Conservation (phyloP, 257 asterid species). For the Rauvolfia tetraphylla region DNA sequence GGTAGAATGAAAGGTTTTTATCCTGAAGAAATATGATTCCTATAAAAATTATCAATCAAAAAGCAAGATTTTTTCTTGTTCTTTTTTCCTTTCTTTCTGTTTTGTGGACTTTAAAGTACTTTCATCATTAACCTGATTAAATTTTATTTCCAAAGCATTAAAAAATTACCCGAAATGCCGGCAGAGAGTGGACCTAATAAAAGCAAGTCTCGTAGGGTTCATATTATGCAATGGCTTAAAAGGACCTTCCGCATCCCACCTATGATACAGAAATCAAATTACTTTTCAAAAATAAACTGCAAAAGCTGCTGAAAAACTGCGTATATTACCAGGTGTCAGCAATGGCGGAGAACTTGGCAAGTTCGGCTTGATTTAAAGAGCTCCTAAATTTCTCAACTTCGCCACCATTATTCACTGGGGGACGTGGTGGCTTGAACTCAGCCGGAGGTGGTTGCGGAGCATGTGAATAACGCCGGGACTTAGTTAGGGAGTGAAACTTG, state of each 20-base stretch:
- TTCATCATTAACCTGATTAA: neutral
- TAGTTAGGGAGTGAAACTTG: slow-evolving; percentile 13
- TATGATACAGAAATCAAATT: slow-evolving; percentile 18
- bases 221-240: slow-evolving; percentile 82
- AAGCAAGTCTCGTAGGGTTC: slow-evolving; percentile 96
- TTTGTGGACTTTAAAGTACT: neutral
- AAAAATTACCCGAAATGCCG: slow-evolving; percentile 84
- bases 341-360: slow-evolving; percentile 62
- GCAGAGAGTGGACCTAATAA: slow-evolving; percentile 83
- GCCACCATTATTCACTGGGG: neutral
- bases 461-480: slow-evolving; percentile 40
- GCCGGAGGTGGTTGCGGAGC: slow-evolving; percentile 32
- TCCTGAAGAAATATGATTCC: neutral
- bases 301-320: neutral
- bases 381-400: slow-evolving; percentile 22
- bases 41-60: neutral
- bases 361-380: slow-evolving; percentile 69
- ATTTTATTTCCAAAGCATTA: neutral
- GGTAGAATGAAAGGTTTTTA: neutral
- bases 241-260: slow-evolving; percentile 99
- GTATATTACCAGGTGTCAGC: slow-evolving; percentile 65
- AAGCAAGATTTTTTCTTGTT: neutral
- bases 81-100: too few relatives aligned
- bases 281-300: neutral
- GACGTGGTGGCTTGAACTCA: slow-evolving; percentile 19